These are phyloP conservation scores for Epichloe hybrida DNA, from an alignment of 2,329 filamentous ascomycete species.

Conservation along the genomic window DNA sequence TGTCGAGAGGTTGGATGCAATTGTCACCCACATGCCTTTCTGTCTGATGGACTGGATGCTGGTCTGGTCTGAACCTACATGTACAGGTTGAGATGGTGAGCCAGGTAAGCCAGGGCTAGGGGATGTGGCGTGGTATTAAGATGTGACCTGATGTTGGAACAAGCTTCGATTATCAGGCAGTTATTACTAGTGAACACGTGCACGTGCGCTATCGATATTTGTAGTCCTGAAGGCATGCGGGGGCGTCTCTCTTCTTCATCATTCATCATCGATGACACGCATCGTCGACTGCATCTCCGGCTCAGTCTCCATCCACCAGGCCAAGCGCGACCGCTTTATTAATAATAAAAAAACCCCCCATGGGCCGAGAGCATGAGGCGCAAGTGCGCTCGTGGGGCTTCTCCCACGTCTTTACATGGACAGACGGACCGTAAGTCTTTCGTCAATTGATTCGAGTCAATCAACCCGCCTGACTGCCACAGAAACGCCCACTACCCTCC, in stretches of 20 bases:
- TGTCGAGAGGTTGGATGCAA: too few species aligned
- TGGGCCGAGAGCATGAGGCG: conserved; percentile 30
- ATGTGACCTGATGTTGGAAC: too few species aligned
- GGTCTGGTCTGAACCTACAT: neutral
- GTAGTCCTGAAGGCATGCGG: too few species aligned
- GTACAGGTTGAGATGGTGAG: too few species aligned
- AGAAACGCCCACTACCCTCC: conserved; percentile 57
- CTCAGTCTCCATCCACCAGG: neutral
- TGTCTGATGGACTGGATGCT: neutral
- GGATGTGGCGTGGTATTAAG: too few species aligned
- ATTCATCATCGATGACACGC: too few species aligned
- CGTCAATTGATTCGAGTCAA: neutral
- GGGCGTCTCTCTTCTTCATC: too few species aligned
- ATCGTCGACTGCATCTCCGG: neutral
- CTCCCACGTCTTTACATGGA: conserved; percentile 56
- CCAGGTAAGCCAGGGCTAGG: too few species aligned
- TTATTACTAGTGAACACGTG: too few species aligned
- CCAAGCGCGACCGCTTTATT: too few species aligned
- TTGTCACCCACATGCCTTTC: neutral
- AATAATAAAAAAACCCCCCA: conserved; percentile 2
- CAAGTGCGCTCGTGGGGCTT: conserved; percentile 60
- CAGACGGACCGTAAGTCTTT: conserved; percentile 48
- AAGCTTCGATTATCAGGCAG: too few species aligned
- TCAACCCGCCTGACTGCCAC: conserved; percentile 1
- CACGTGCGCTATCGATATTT: too few species aligned